phyloP scores from a whole-genome alignment of 2,329 filamentous ascomycete genomes.

The Boeremia lycopersici region DNA sequence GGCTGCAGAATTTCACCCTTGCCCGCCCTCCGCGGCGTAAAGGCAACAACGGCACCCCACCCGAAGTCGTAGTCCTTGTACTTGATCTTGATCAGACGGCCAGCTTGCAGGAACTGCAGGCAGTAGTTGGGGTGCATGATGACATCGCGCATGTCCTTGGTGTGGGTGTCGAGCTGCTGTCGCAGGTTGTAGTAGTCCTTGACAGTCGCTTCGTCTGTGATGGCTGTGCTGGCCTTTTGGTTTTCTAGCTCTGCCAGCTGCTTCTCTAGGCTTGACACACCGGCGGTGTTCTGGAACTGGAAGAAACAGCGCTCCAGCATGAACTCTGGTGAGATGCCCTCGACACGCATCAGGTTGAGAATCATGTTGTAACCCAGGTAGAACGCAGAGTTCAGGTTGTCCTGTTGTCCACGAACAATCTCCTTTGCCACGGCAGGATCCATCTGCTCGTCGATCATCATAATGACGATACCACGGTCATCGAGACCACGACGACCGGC shows the following conservation, averaged over 20 bases:
- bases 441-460: conserved; percentile 98
- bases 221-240: conserved; percentile 73
- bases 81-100: conserved; percentile 87
- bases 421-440: conserved; percentile 92
- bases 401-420: conserved; percentile 95
- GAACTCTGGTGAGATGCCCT: conserved; percentile 97
- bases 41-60: conserved; percentile 88
- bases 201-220: conserved; percentile 84
- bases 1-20: conserved; percentile 71
- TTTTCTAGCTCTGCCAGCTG: conserved; percentile 79
- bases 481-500: conserved; percentile 96
- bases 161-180: conserved; percentile 81
- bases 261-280: conserved; percentile 81
- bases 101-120: conserved; percentile 80
- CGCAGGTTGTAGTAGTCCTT: conserved; percentile 93
- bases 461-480: conserved; percentile 97
- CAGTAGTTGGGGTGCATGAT: conserved; percentile 92
- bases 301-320: conserved; percentile 99
- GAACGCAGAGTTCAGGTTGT: conserved; percentile 96
- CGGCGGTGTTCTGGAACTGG: conserved; percentile 95
- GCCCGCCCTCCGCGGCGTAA: conserved; percentile 66
- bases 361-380: conserved; percentile 99
- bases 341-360: conserved; percentile 93
- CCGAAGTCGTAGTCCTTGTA: conserved; percentile 83
- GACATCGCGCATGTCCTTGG: conserved; percentile 86